A percentile compares a stretch with the other conserved stretches of the same genome.
Conservation (phyloP, 192 early-diverging fungal genomes). For the Podila minutissima region DNA sequence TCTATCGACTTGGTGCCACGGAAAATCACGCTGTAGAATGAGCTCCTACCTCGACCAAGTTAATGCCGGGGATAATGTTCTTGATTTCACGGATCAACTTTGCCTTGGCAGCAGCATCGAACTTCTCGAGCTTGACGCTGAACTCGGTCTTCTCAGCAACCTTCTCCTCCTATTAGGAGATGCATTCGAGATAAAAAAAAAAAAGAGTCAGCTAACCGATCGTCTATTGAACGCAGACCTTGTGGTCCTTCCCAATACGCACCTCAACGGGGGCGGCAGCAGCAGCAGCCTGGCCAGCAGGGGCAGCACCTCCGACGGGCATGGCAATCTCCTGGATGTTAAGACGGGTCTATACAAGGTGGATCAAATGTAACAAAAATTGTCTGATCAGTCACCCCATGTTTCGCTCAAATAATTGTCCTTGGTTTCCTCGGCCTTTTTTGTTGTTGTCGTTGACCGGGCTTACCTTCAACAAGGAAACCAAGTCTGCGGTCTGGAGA, state of each 20-base stretch:
- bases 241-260: not conserved
- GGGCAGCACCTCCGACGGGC: constrained; percentile 76
- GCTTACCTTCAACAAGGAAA: constrained; percentile 87
- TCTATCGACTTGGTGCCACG: not conserved
- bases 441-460: not conserved
- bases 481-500: constrained; percentile 92
- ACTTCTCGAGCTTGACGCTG: constrained; percentile 95
- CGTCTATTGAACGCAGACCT: not conserved
- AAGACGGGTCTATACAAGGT: constrained; percentile 68
- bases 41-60: constrained; percentile 84
- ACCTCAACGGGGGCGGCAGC: constrained; percentile 75
- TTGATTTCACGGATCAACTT: constrained; percentile 99
- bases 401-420: constrained; percentile 12
- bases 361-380: not conserved
- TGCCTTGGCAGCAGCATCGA: constrained; percentile 93
- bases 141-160: constrained; percentile 93
- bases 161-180: constrained; percentile 76
- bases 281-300: constrained; percentile 67
- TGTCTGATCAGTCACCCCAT: too few species aligned
- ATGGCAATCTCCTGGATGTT: constrained; percentile 95
- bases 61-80: constrained; percentile 90
- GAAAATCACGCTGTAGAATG: not conserved
- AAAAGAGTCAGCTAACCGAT: not conserved
- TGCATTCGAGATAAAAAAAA: not conserved
- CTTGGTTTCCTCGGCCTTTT: not conserved